Conservation (phyloP, 352 stramenopile species). For the Pythium brassicae region DNA sequence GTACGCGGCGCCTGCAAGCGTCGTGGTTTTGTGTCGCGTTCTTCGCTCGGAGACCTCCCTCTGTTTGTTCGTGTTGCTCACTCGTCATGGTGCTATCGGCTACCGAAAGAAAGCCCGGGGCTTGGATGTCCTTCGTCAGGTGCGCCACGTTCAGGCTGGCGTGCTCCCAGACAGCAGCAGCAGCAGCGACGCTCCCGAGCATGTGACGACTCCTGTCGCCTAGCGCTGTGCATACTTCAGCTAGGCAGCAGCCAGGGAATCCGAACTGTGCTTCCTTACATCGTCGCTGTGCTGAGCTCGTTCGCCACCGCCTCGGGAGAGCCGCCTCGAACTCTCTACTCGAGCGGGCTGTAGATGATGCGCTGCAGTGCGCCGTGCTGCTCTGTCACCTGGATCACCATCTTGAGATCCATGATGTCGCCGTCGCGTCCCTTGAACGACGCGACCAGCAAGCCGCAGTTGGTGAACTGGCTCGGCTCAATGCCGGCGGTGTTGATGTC, state of each 20-base stretch:
- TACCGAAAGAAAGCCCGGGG: conserved; percentile 30
- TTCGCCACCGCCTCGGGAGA: not conserved
- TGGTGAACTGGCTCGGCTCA: conserved; percentile 78
- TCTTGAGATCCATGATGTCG: conserved; percentile 84
- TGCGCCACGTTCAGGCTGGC: conserved; percentile 29
- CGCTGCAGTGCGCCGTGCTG: conserved; percentile 65
- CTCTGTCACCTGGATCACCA: conserved; percentile 86
- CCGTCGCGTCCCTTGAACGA: conserved; percentile 67
- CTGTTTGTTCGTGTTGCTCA: conserved; percentile 5
- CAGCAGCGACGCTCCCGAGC: not conserved
- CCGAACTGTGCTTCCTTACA: not conserved
- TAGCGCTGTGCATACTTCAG: not conserved
- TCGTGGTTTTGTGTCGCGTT: not conserved
- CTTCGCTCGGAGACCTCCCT: not conserved
- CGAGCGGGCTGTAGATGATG: conserved; percentile 86
- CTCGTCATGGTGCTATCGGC: not conserved
- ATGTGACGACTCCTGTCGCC: not conserved
- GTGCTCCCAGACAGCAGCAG: conserved; percentile 15
- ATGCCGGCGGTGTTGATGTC: conserved; percentile 74
- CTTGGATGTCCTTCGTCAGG: conserved; percentile 34
- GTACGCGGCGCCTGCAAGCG: conserved; percentile 17
- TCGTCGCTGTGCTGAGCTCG: not conserved
- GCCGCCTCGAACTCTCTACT: conserved; percentile 38
- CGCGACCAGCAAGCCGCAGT: conserved; percentile 85
- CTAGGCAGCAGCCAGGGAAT: not conserved